A percentile compares a stretch with the other conserved stretches of the same genome.
Conservation (phyloP, 352 stramenopile species). For the Pythium rhizo-oryzae region DNA sequence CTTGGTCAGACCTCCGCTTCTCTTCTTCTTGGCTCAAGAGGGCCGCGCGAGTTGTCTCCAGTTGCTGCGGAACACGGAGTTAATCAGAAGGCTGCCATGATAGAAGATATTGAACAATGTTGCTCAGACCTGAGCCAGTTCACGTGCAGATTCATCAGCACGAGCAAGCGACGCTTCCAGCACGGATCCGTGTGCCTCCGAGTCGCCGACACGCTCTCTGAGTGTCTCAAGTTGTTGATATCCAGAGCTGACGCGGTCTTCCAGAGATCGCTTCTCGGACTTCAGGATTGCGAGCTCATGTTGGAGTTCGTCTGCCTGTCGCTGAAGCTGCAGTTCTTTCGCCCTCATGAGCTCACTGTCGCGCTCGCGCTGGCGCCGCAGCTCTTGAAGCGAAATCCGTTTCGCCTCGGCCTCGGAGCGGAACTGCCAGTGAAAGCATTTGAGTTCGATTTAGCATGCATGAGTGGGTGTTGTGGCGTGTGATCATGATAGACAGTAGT, state of each 20-base stretch:
- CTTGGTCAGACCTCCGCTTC: constrained; percentile 21
- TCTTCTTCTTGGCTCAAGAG: constrained; percentile 17
- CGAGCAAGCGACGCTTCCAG: neutral
- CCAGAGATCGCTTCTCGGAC: constrained; percentile 1
- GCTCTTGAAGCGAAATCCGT: constrained; percentile 35
- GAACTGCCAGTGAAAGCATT: constrained; percentile 22
- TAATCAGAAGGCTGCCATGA: neutral
- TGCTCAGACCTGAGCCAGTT: constrained; percentile 17
- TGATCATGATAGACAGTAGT: neutral
- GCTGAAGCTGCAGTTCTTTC: constrained; percentile 23
- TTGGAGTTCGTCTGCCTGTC: constrained; percentile 3
- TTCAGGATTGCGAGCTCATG: constrained; percentile 2
- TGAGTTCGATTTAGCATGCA: neutral
- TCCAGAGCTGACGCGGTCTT: neutral
- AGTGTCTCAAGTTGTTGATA: neutral
- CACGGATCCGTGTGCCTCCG: neutral
- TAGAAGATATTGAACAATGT: neutral
- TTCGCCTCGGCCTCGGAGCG: constrained; percentile 41
- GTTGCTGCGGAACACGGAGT: no score
- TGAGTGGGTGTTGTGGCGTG: neutral
- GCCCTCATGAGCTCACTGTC: constrained; percentile 5
- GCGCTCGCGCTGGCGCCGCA: constrained; percentile 44
- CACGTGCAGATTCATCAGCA: neutral
- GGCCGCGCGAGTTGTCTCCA: neutral
- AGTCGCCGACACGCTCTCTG: neutral